Percentiles rank a stretch among this genome's conserved stretches.
Evolutionary conservation across 2,329 filamentous ascomycete genomes (phyloP).

Genomic region (Microdochium nivale): DNA sequence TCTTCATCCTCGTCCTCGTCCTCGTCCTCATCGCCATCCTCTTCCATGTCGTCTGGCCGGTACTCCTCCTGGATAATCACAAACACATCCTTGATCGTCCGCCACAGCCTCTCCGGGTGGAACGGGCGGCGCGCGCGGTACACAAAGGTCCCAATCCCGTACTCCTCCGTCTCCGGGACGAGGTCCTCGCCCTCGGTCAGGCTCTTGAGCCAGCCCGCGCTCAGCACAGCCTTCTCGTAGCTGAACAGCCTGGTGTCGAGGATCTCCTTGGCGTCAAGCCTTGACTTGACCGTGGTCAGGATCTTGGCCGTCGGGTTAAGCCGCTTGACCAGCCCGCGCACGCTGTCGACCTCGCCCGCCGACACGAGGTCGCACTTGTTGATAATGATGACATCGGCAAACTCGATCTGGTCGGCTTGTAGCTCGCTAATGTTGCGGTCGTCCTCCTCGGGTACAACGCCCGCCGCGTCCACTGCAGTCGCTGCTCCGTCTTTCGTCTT

Average conservation of each 20-base stretch:
- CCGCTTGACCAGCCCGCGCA: slow-evolving; percentile 45
- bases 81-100: slow-evolving; percentile 38
- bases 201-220: slow-evolving; percentile 63
- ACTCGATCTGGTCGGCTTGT: slow-evolving; percentile 72
- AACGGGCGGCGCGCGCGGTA: slow-evolving; percentile 52
- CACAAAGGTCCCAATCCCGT: slow-evolving; percentile 63
- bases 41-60: slow-evolving; percentile 19
- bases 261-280: slow-evolving; percentile 50
- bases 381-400: slow-evolving; percentile 63
- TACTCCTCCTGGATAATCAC: slow-evolving; percentile 37
- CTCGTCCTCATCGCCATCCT: slow-evolving; percentile 19
- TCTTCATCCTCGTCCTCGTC: slow-evolving; percentile 24
- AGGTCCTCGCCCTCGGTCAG: slow-evolving; percentile 65
- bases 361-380: slow-evolving; percentile 61
- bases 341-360: slow-evolving; percentile 25
- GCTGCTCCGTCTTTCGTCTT: not conserved
- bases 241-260: slow-evolving; percentile 59
- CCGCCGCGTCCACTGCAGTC: not conserved
- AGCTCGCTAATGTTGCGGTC: slow-evolving; percentile 67
- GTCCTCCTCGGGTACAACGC: slow-evolving; percentile 50
- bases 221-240: slow-evolving; percentile 53
- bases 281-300: slow-evolving; percentile 44
- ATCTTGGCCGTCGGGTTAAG: slow-evolving; percentile 61
- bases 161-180: slow-evolving; percentile 65
- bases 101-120: slow-evolving; percentile 36